Percentiles rank a stretch among this genome's conserved stretches.
These are phyloP conservation scores for Annulohypoxylon nitens DNA, from an alignment of 495 filamentous ascomycete species.

Conservation along the genomic window DNA sequence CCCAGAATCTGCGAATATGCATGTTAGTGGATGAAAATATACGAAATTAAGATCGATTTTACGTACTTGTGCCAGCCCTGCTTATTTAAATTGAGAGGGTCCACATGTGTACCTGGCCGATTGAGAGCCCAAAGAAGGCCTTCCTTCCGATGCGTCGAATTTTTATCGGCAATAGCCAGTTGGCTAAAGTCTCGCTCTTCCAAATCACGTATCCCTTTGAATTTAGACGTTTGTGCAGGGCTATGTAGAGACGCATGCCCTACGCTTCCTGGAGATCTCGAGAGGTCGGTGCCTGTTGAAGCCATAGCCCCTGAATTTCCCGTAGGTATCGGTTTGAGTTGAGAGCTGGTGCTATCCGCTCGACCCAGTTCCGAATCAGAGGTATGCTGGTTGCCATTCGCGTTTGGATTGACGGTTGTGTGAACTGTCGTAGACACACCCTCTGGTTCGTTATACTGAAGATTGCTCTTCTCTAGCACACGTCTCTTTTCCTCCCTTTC, in stretches of 20 bases:
- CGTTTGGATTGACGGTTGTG: slow-evolving; percentile 37
- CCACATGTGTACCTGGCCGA: slow-evolving; percentile 91
- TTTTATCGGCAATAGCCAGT: slow-evolving; percentile 61
- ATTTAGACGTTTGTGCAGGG: slow-evolving; percentile 72
- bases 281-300: slow-evolving; percentile 52
- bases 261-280: slow-evolving; percentile 61
- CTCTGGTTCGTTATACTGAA: slow-evolving; percentile 82
- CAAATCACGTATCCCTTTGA: slow-evolving; percentile 89
- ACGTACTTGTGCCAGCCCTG: slow-evolving; percentile 99
- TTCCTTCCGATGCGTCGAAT: slow-evolving; percentile 76
- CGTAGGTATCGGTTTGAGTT: slow-evolving; percentile 64
- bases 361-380: slow-evolving; percentile 76
- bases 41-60: neutral
- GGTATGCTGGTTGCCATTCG: slow-evolving; percentile 60
- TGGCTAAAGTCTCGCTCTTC: slow-evolving; percentile 79
- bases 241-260: slow-evolving; percentile 56
- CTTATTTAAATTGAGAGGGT: slow-evolving; percentile 94
- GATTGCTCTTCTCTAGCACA: slow-evolving; percentile 87
- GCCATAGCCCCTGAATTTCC: slow-evolving; percentile 44
- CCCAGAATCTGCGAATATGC: slow-evolving; percentile 83
- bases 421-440: slow-evolving; percentile 51
- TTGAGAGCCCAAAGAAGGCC: slow-evolving; percentile 95
- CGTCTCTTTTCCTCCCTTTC: slow-evolving; percentile 95
- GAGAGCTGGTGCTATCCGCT: slow-evolving; percentile 78
- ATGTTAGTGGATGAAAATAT: slow-evolving; percentile 27